Conservation (phyloP, 768 basidiomycete species). For the Asterophora parasitica region DNA sequence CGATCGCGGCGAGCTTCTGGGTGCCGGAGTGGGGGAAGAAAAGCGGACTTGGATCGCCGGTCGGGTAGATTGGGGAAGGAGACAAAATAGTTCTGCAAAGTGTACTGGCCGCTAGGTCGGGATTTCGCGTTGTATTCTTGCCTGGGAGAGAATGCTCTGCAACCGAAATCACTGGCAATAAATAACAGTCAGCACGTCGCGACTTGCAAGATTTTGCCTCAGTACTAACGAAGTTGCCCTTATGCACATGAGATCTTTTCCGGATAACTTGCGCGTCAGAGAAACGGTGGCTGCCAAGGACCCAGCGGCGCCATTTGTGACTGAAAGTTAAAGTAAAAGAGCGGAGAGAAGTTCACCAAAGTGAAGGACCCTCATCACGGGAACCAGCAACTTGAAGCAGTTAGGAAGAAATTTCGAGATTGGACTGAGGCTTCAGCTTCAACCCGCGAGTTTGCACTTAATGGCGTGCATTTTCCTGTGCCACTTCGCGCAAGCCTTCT, state of each 20-base stretch:
- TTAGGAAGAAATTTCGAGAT: too few species aligned
- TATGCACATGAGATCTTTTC: background rate
- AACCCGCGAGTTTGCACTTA: too few species aligned
- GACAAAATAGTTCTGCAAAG: constrained; percentile 5
- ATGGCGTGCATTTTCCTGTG: too few species aligned
- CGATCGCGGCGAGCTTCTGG: constrained; percentile 12
- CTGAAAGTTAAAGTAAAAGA: background rate
- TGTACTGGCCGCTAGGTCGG: constrained; percentile 8
- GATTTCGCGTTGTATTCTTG: constrained; percentile 1
- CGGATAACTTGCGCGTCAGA: background rate
- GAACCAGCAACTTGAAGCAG: too few species aligned
- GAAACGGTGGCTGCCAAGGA: background rate
- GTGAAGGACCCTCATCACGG: too few species aligned
- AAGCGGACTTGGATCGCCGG: constrained; percentile 8
- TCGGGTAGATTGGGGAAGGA: constrained; percentile 13
- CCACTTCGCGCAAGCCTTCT: too few species aligned
- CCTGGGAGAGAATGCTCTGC: constrained; percentile 7
- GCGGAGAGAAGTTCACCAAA: background rate
- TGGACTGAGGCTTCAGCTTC: too few species aligned
- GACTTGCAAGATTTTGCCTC: too few species aligned
- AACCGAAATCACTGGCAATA: constrained; percentile 11
- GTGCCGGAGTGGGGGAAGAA: constrained; percentile 8
- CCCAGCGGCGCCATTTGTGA: background rate
- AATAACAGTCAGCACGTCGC: too few species aligned
- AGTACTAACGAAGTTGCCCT: background rate